Evolutionary conservation across 1,139 yeast genomes (phyloP), one percentile per base, ranked within the genome.

Genomic region (Nadsonia starkeyi-henricii): DNA sequence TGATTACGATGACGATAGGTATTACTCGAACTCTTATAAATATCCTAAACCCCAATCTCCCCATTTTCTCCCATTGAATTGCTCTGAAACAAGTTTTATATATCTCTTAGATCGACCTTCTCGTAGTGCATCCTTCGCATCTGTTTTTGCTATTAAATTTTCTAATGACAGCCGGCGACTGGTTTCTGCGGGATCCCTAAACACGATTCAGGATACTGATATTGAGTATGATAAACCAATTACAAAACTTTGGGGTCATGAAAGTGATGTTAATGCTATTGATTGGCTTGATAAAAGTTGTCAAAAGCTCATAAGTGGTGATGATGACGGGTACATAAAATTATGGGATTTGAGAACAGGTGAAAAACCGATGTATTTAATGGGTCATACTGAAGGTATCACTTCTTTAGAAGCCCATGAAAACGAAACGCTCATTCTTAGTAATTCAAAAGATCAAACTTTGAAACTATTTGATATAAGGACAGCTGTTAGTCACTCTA

Each of bases 311-410:
- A 74, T 85, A 5, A 79, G 89, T 45, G 95, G 95, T 0, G 81
- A 91, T 1, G 89, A 86, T 61, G 96, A 86, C 62, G 74, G 82
- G 43, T 80, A 83, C 1, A 80, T 85, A 3, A 71, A 93, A 56
- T 85, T 86, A 2, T 86, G 95, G 95, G 95, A 86, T 61, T 69
- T 82, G 47, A 63, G 76, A 44, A 67, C 68, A 53, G 65, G 64
- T 45, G 74, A 55, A 72, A 73, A 75, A 42, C 78, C 78, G 51
- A 68, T 72, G 50, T 79, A 89, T 62, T 79, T 23, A 65, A 69
- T 77, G 2, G 95, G 94, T 1, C 96, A 86, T 62, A 73, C 78
- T 12, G 93, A 85, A 45, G 67, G 67, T n/a, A 54, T 63, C 43
- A 61, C 65, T 2, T 57, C 55, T 41, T 55, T 62, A 17, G 66